Conservation (phyloP, 352 stramenopile species). For the Globisporangium irregulare region DNA sequence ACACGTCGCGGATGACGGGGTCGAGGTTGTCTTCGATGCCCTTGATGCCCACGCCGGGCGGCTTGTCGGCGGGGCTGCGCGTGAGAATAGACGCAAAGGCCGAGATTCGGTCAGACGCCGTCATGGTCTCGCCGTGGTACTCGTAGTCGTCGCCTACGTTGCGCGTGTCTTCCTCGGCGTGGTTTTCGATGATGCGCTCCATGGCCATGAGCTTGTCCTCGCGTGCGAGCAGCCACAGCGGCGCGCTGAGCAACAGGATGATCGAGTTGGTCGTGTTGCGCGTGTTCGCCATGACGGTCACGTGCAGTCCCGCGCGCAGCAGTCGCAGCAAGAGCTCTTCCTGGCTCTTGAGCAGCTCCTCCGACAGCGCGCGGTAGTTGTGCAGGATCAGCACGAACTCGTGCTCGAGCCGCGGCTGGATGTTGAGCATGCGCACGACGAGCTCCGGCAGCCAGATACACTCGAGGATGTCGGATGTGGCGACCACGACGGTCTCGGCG, state of each 20-base stretch:
- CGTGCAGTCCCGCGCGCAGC: conserved; percentile 44
- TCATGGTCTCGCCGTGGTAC: conserved; percentile 54
- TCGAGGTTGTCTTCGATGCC: conserved; percentile 57
- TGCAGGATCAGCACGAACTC: conserved; percentile 59
- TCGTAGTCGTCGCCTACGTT: conserved; percentile 54
- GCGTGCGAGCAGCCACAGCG: conserved; percentile 50
- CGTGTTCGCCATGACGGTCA: conserved; percentile 55
- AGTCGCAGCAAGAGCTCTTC: conserved; percentile 39
- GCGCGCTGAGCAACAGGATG: conserved; percentile 51
- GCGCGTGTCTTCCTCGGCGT: conserved; percentile 49
- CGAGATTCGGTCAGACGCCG: conserved; percentile 39
- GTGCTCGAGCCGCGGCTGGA: conserved; percentile 53
- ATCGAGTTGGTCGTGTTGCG: conserved; percentile 39
- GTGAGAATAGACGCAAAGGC: conserved; percentile 59
- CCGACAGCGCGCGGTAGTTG: conserved; percentile 25
- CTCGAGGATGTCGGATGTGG: conserved; percentile 37
- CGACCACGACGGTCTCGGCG: conserved; percentile 29
- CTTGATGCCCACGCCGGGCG: conserved; percentile 40
- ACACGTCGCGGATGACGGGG: conserved; percentile 44
- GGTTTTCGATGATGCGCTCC: conserved; percentile 58
- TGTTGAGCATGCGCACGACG: conserved; percentile 57
- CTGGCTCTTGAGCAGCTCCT: conserved; percentile 28
- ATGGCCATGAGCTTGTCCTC: conserved; percentile 67
- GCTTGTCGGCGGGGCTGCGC: conserved; percentile 36
- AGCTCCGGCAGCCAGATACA: conserved; percentile 54